Conservation (phyloP, 1,284 basidiomycete species). For the Albatrellus sp. region DNA sequence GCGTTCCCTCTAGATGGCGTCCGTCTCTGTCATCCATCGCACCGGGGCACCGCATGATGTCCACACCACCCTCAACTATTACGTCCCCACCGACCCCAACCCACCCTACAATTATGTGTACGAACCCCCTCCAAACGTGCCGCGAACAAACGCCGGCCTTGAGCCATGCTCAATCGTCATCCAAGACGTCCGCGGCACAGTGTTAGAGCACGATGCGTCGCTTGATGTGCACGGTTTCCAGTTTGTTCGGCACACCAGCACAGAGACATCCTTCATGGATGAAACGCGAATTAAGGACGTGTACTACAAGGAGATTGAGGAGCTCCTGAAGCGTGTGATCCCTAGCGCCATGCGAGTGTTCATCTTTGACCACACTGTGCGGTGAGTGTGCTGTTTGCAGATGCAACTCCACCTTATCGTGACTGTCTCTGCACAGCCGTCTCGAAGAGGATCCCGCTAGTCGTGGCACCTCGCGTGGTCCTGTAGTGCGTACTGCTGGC, state of each 20-base stretch:
- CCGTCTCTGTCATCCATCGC: not conserved
- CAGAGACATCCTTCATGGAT: conserved; percentile 27
- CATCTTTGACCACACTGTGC: conserved; percentile 32
- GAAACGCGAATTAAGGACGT: conserved; percentile 21
- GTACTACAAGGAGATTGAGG: conserved; percentile 29
- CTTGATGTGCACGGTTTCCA: conserved; percentile 31
- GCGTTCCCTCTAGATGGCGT: too few relatives aligned
- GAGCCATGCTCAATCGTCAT: conserved; percentile 16
- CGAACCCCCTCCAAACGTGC: conserved; percentile 13
- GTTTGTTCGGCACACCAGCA: conserved; percentile 19
- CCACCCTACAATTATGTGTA: conserved; percentile 17
- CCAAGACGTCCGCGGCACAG: conserved; percentile 12
- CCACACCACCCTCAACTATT: conserved; percentile 21
- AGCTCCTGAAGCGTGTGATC: conserved; percentile 23
- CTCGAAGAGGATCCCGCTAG: conserved; percentile 9
- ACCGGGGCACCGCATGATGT: conserved; percentile 15
- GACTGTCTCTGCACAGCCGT: conserved; percentile 6
- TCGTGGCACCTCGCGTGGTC: conserved; percentile 13
- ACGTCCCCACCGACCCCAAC: conserved; percentile 14
- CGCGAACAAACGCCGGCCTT: conserved; percentile 15
- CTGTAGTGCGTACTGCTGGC: conserved; percentile 20
- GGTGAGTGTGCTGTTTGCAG: conserved; percentile 15
- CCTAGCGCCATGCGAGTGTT: conserved; percentile 28
- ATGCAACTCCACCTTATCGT: not conserved
- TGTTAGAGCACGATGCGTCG: conserved; percentile 15